phyloP scores from a whole-genome alignment of 2,329 filamentous ascomycete species.

The Paracamarosporium sp. region DNA sequence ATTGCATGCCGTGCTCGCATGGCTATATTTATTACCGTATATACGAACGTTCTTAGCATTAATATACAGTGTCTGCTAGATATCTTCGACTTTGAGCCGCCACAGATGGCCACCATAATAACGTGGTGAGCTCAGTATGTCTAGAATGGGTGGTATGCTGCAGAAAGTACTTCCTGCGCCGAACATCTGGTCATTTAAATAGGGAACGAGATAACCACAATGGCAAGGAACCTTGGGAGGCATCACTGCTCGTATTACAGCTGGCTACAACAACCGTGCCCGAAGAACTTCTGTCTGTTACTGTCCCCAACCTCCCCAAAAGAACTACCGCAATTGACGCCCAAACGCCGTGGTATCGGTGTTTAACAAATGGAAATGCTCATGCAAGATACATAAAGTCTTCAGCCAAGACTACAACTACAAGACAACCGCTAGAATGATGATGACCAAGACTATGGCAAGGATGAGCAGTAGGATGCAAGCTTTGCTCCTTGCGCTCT shows the following conservation, averaged over 20 bases:
- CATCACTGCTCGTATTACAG: not conserved
- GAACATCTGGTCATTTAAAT: no score
- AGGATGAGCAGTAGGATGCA: slow-evolving; percentile 91
- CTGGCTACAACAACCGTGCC: not conserved
- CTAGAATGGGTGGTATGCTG: no score
- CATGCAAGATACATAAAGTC: slow-evolving; percentile 17
- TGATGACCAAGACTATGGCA: slow-evolving; percentile 85
- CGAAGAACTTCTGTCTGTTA: not conserved
- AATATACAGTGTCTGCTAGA: no score
- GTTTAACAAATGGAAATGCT: slow-evolving; percentile 18
- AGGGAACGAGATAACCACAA: no score
- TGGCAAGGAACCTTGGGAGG: not conserved
- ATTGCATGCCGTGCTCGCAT: no score
- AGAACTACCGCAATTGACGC: not conserved
- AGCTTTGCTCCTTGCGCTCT: slow-evolving; percentile 91
- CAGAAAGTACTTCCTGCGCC: no score
- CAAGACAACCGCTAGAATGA: slow-evolving; percentile 84
- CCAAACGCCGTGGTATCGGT: slow-evolving; percentile 25
- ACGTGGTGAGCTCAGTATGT: no score
- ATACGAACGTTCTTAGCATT: no score
- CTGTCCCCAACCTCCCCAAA: not conserved
- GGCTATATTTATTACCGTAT: no score
- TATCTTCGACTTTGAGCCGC: no score
- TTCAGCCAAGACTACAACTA: slow-evolving; percentile 55
- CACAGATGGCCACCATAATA: no score